A percentile compares a stretch with the other conserved stretches of the same genome.
These are phyloP conservation scores for Trichoderma hamatum DNA, from an alignment of 2,329 filamentous ascomycete genomes.

Conservation along the genomic window DNA sequence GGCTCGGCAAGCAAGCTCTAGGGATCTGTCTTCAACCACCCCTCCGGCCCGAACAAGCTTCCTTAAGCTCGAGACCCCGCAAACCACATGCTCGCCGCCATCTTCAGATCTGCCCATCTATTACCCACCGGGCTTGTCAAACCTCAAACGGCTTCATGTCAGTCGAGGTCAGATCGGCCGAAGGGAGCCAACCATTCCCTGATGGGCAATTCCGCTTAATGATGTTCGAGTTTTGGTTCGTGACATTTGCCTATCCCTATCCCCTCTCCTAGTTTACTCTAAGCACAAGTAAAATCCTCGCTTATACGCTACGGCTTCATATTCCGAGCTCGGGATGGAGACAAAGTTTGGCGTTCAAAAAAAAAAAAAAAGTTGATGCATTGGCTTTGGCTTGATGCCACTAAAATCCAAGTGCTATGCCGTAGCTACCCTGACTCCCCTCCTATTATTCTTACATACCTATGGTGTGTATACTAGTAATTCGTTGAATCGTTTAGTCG, in stretches of 20 bases:
- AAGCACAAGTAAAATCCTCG: background rate
- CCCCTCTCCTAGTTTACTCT: background rate
- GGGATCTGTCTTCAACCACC: background rate
- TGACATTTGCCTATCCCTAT: background rate
- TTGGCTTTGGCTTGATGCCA: background rate
- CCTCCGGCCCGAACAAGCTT: slow-evolving; percentile 13
- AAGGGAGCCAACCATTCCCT: slow-evolving; percentile 1
- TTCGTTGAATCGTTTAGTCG: slow-evolving; percentile 17
- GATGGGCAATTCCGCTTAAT: background rate
- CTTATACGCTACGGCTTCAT: background rate
- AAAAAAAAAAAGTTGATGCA: background rate
- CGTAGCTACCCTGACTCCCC: background rate
- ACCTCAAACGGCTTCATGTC: background rate
- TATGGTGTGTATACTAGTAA: background rate
- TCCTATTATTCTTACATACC: slow-evolving; percentile 8
- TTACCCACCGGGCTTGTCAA: slow-evolving; percentile 1
- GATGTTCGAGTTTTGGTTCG: no score
- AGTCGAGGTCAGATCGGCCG: slow-evolving; percentile 1
- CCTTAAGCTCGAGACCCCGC: background rate
- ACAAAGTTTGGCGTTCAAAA: background rate
- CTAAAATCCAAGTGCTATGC: background rate
- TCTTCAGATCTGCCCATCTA: slow-evolving; percentile 9
- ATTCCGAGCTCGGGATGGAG: background rate
- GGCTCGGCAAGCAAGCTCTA: slow-evolving; percentile 11
- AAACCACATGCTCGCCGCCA: background rate